Evolutionary conservation across 1,284 basidiomycete genomes (phyloP), one percentile per base, ranked within the genome.

Genomic region (Amylostereum chailletii): DNA sequence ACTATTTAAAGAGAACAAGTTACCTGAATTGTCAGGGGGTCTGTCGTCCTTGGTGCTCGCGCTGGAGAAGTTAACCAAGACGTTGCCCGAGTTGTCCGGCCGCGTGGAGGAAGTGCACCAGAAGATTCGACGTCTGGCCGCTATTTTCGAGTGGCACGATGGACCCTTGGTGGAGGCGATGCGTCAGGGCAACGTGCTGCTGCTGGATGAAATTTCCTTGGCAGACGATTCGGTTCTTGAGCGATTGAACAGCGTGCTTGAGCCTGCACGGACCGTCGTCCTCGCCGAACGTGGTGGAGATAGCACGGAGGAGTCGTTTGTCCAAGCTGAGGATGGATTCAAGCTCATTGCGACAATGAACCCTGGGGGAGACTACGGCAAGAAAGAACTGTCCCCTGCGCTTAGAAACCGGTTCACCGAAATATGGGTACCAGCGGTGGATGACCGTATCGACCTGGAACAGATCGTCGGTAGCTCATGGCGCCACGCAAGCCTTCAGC

Each of bases 191-290:
- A 85, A 90, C 56, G 76, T 96, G 5, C 86, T 99, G 55, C 74
- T 99, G 3, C 79, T 99, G 27, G 96, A 99, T 62, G 96, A 99
- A 62, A 95, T 99, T 34, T 99, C 96, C 1, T 74, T 99, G 4
- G 96, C 96, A 1, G 96, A 99, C 62, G 96, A 99, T 64, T 97
- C 94, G 0, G 96, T 99, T 2, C 81, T 99, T 1, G 96, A 99
- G 65, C 84, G 96, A 39, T 77, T 99, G 50, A 99, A 99, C 65
- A 96, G 93, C 55, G 95, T 98, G 11, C 76, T 99, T 30, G 96
- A 99, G 62, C 86, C 94, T 1, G 85, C 79, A 1, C 79, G 97
- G 31, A 90, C 84, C 0, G 82, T 99, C 31, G 88, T 98, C 1
- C 77, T 99, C 6, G 95, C 96, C 1, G 96, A 99, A 65, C 87